Percentiles rank a stretch among this genome's conserved stretches.
phyloP scores from a whole-genome alignment of 345 rosid species.

The Gynandropsis gynandra region DNA sequence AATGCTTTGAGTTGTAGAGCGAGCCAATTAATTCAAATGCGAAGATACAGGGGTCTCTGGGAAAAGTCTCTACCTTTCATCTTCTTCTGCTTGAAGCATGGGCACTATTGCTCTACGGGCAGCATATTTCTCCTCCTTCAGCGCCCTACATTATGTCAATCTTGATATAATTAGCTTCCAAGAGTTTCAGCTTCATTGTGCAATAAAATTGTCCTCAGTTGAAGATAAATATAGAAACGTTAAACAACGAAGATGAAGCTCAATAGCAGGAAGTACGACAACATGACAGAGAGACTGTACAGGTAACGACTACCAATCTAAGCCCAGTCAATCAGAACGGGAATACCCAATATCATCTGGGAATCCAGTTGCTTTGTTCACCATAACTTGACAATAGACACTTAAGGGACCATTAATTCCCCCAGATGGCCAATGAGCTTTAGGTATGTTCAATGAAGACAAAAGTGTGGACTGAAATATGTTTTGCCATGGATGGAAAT shows the following conservation, averaged over 20 bases:
- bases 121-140: constrained; percentile 91
- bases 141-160: constrained; percentile 43
- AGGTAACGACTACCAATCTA: neutral
- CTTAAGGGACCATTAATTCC: neutral
- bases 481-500: too few species aligned
- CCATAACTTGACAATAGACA: neutral
- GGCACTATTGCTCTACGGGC: constrained; percentile 84
- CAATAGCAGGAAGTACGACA: neutral
- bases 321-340: constrained; percentile 4
- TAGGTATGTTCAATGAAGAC: too few species aligned
- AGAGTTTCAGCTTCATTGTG: neutral
- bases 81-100: constrained; percentile 96
- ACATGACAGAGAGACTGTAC: neutral
- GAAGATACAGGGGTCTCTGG: neutral
- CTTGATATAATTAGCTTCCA: neutral
- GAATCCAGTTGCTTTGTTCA: constrained; percentile 10
- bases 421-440: too few species aligned
- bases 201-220: neutral
- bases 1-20: neutral
- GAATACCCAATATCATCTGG: neutral
- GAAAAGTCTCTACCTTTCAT: constrained; percentile 57
- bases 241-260: constrained; percentile 1
- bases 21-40: neutral
- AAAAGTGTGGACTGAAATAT: too few species aligned
- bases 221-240: neutral